Percentiles rank a stretch among this genome's conserved stretches.
These are phyloP conservation scores for Trichoderma asperellum DNA, from an alignment of 2,329 filamentous ascomycete genomes.

Conservation along the genomic window DNA sequence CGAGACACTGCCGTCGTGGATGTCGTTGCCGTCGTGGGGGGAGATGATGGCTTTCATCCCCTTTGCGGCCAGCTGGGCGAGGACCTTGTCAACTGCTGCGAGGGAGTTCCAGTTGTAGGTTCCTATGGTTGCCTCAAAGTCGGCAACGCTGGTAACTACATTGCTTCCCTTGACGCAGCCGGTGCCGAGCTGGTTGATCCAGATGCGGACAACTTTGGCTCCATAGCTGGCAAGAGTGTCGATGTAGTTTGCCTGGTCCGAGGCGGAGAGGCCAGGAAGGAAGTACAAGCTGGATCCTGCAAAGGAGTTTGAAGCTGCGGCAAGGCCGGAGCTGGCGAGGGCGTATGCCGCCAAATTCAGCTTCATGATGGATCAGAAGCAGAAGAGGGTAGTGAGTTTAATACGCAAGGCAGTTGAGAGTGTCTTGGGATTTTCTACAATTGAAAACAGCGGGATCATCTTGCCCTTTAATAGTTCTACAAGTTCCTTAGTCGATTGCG, in stretches of 20 bases:
- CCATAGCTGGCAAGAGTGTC: slow-evolving; percentile 28
- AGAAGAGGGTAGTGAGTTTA: background rate
- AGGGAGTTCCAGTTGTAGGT: slow-evolving; percentile 31
- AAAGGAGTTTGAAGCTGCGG: slow-evolving; percentile 26
- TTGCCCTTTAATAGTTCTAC: slow-evolving; percentile 1
- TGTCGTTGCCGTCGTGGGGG: slow-evolving; percentile 30
- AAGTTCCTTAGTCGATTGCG: background rate
- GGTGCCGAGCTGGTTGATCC: slow-evolving; percentile 27
- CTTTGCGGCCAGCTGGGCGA: slow-evolving; percentile 16
- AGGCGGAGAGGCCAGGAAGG: slow-evolving; percentile 30
- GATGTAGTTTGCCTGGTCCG: slow-evolving; percentile 31
- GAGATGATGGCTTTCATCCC: slow-evolving; percentile 32
- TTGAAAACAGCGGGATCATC: background rate
- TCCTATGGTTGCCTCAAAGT: slow-evolving; percentile 32
- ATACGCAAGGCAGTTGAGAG: background rate
- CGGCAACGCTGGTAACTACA: slow-evolving; percentile 22
- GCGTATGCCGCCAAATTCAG: background rate
- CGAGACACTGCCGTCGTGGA: background rate
- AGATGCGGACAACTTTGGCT: slow-evolving; percentile 32
- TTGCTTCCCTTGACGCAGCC: slow-evolving; percentile 32
- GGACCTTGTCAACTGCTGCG: slow-evolving; percentile 29
- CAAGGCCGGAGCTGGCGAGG: slow-evolving; percentile 15
- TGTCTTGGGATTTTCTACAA: background rate
- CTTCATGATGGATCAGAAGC: slow-evolving; percentile 10
- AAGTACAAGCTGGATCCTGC: slow-evolving; percentile 33